These are phyloP conservation scores for Starmerella bombicola DNA, from an alignment of 805 yeast species.

Conservation along the genomic window DNA sequence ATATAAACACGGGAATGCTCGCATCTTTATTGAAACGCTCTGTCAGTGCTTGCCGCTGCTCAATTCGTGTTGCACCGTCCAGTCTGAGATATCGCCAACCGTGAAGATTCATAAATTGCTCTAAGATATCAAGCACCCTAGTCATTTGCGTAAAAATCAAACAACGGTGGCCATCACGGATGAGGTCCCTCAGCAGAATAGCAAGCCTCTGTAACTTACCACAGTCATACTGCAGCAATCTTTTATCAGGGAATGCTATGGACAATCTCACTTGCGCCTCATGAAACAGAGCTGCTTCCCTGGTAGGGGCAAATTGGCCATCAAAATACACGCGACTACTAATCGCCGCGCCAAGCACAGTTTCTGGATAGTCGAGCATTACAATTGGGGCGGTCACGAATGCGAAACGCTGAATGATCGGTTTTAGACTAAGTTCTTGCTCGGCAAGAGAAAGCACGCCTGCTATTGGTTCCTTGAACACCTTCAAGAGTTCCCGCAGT, in stretches of 20 bases:
- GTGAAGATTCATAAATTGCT: conserved; percentile 83
- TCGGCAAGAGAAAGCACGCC: conserved; percentile 24
- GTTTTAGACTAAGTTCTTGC: conserved; percentile 32
- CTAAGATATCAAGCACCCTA: conserved; percentile 82
- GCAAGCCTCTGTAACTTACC: conserved; percentile 89
- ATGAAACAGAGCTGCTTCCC: conserved; percentile 49
- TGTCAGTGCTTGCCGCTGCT: conserved; percentile 87
- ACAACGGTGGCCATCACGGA: conserved; percentile 83
- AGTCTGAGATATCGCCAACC: conserved; percentile 89
- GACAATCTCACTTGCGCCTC: conserved; percentile 74
- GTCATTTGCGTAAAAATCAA: conserved; percentile 98
- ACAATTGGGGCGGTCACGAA: conserved; percentile 84
- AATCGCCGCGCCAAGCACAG: conserved; percentile 19
- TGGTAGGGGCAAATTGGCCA: conserved; percentile 22
- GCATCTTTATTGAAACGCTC: conserved; percentile 84
- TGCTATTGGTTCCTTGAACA: conserved; percentile 9
- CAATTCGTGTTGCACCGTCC: conserved; percentile 96
- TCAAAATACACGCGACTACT: conserved; percentile 1
- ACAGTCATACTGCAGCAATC: conserved; percentile 85
- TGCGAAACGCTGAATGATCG: conserved; percentile 58
- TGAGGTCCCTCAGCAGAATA: conserved; percentile 55
- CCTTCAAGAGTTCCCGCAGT: conserved; percentile 30
- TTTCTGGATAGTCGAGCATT: conserved; percentile 46
- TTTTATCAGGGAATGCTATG: conserved; percentile 92
- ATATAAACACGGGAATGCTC: conserved; percentile 75